These are phyloP conservation scores for Phoenix roebelenii DNA, from an alignment of 176 grass and related monocot genomes.

Conservation along the genomic window DNA sequence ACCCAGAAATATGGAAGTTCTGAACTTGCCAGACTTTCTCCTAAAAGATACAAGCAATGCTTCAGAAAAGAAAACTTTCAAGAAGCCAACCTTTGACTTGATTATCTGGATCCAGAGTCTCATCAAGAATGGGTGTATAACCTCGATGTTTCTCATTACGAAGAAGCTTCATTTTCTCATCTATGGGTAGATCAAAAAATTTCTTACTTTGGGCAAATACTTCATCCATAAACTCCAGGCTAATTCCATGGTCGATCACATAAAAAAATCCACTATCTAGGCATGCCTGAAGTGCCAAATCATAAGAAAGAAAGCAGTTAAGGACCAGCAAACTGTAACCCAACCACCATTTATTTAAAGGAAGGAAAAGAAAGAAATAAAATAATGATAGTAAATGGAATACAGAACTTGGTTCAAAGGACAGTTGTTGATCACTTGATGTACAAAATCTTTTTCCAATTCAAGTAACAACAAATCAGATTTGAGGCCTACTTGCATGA, in stretches of 20 bases:
- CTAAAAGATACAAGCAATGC: too few species aligned
- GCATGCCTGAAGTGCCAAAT: slow-evolving; percentile 50
- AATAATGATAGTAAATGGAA: too few species aligned
- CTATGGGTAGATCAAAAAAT: slow-evolving; percentile 67
- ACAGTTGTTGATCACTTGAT: too few species aligned
- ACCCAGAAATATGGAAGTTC: too few species aligned
- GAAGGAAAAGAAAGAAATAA: slow-evolving; percentile 4
- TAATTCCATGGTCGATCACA: slow-evolving; percentile 89
- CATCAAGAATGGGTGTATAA: slow-evolving; percentile 75
- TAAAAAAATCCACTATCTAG: slow-evolving; percentile 95
- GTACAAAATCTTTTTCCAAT: too few species aligned
- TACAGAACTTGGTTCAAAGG: too few species aligned
- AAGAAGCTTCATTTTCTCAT: slow-evolving; percentile 84
- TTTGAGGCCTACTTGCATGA: too few species aligned
- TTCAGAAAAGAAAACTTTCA: too few species aligned
- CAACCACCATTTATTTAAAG: not conserved
- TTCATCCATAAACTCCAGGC: slow-evolving; percentile 63
- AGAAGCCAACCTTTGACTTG: slow-evolving; percentile 56
- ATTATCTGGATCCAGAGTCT: slow-evolving; percentile 82
- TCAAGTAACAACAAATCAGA: too few species aligned
- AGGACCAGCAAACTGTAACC: not conserved
- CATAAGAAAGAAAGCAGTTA: not conserved
- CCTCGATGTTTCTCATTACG: slow-evolving; percentile 79
- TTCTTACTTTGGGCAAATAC: slow-evolving; percentile 82
- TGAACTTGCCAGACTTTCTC: too few species aligned